phyloP scores from a whole-genome alignment of 345 rosid genomes.

The Lepidium didymum region DNA sequence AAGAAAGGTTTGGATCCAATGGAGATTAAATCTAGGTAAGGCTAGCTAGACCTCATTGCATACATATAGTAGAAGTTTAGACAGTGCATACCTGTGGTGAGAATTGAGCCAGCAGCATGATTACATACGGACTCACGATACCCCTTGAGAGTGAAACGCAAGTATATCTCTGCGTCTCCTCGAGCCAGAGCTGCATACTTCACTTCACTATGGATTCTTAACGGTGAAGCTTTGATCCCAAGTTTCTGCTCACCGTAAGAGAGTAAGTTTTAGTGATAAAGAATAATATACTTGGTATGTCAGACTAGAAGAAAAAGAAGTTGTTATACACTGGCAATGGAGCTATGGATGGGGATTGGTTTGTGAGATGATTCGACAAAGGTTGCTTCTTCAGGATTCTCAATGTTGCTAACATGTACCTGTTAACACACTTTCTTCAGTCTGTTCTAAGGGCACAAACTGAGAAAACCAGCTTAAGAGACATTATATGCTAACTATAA shows the following conservation, averaged over 20 bases:
- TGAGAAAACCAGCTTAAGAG: not conserved
- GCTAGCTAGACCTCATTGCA: not conserved
- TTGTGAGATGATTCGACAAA: slow-evolving; percentile 76
- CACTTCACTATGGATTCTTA: slow-evolving; percentile 82
- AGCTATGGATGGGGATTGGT: slow-evolving; percentile 61
- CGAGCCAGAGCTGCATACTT: slow-evolving; percentile 76
- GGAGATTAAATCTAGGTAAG: not conserved
- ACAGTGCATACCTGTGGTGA: slow-evolving; percentile 51
- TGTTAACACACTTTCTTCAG: slow-evolving; percentile 7
- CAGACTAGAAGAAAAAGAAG: not conserved
- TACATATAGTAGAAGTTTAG: not conserved
- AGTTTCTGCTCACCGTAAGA: slow-evolving; percentile 47
- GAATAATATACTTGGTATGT: not conserved
- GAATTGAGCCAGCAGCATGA: slow-evolving; percentile 87
- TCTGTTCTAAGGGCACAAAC: not conserved
- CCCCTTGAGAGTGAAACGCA: slow-evolving; percentile 72
- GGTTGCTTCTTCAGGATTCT: slow-evolving; percentile 68
- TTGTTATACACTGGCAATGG: slow-evolving; percentile 46
- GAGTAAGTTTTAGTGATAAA: not conserved
- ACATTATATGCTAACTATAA: not conserved
- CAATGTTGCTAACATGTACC: slow-evolving; percentile 63
- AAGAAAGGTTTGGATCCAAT: not conserved
- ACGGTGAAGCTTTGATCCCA: slow-evolving; percentile 70
- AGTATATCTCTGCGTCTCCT: slow-evolving; percentile 80
- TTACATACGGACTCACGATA: slow-evolving; percentile 84